phyloP scores from a whole-genome alignment of 2,329 filamentous ascomycete genomes.

The Aspergillus caelatus region DNA sequence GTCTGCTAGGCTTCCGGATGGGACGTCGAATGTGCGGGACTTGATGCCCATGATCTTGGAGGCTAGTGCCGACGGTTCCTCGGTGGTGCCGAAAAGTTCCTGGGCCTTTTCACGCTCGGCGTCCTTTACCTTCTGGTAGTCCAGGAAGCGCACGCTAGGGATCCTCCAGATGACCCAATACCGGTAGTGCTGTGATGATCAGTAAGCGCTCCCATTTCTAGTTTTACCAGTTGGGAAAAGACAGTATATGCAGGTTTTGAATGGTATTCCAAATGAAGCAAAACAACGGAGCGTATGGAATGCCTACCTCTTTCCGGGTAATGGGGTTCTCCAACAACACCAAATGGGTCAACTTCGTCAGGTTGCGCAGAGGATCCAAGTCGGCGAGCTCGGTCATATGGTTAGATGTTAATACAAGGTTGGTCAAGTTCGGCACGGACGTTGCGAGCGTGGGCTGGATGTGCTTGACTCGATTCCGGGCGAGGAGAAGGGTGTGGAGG shows the following conservation, averaged over 20 bases:
- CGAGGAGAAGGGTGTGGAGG: slow-evolving; percentile 82
- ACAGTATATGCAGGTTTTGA: not conserved
- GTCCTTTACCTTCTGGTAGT: slow-evolving; percentile 89
- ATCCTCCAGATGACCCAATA: slow-evolving; percentile 89
- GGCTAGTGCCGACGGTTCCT: slow-evolving; percentile 79
- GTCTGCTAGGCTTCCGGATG: slow-evolving; percentile 41
- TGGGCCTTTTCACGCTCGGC: slow-evolving; percentile 74
- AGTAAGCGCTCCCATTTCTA: slow-evolving; percentile 7
- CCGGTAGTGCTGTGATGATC: slow-evolving; percentile 72
- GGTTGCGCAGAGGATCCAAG: slow-evolving; percentile 73
- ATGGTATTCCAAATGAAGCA: not conserved
- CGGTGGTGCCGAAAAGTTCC: slow-evolving; percentile 78
- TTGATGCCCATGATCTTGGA: slow-evolving; percentile 83
- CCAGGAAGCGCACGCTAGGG: slow-evolving; percentile 83
- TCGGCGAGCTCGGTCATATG: slow-evolving; percentile 82
- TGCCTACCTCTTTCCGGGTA: slow-evolving; percentile 81
- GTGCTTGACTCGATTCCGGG: slow-evolving; percentile 80
- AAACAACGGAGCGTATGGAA: not conserved
- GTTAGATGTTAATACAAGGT: slow-evolving; percentile 82
- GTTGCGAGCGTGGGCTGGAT: slow-evolving; percentile 76
- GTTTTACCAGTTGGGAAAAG: not conserved
- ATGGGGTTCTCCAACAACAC: slow-evolving; percentile 86
- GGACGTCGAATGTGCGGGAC: slow-evolving; percentile 71
- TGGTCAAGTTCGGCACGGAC: slow-evolving; percentile 78
- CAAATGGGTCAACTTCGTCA: slow-evolving; percentile 75